These are phyloP conservation scores for Mycena sanguinolenta DNA, from an alignment of 768 basidiomycete species.

Conservation along the genomic window DNA sequence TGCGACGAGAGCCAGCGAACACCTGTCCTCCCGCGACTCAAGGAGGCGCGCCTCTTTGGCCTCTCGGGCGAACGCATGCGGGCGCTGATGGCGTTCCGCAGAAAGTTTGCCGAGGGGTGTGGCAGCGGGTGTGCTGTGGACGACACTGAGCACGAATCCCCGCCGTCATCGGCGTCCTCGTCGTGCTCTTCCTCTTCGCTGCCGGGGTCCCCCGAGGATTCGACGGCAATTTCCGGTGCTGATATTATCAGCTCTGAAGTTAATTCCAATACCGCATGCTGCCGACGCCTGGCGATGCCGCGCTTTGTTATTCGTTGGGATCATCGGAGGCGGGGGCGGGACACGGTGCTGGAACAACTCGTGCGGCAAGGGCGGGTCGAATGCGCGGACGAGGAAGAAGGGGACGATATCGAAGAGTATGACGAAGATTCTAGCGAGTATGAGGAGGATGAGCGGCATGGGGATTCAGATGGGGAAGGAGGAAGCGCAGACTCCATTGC, in stretches of 20 bases:
- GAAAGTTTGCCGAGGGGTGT: conserved; percentile 17
- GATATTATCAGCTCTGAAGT: conserved; percentile 28
- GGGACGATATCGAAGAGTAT: background rate
- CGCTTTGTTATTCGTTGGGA: conserved; percentile 27
- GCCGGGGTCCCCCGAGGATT: background rate
- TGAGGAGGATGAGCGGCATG: background rate
- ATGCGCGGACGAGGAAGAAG: conserved; percentile 24
- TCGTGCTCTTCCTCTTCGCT: conserved; percentile 14
- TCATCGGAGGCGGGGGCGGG: conserved; percentile 41
- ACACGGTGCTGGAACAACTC: conserved; percentile 53
- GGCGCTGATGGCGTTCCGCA: conserved; percentile 26
- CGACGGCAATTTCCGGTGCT: background rate
- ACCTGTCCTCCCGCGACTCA: conserved; percentile 32
- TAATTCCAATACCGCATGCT: conserved; percentile 45
- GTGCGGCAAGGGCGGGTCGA: conserved; percentile 47
- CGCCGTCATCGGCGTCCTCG: conserved; percentile 22
- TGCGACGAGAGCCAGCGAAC: conserved; percentile 12
- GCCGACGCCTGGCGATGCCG: conserved; percentile 48
- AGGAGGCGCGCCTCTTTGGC: conserved; percentile 36
- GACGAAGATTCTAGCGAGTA: conserved; percentile 10
- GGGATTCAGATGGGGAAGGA: conserved; percentile 7
- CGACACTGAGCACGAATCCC: background rate
- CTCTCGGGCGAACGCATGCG: conserved; percentile 23
- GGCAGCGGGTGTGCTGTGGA: background rate
- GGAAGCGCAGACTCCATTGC: background rate